Conservation (phyloP, 805 yeast species). For the Candida andamanensis region DNA sequence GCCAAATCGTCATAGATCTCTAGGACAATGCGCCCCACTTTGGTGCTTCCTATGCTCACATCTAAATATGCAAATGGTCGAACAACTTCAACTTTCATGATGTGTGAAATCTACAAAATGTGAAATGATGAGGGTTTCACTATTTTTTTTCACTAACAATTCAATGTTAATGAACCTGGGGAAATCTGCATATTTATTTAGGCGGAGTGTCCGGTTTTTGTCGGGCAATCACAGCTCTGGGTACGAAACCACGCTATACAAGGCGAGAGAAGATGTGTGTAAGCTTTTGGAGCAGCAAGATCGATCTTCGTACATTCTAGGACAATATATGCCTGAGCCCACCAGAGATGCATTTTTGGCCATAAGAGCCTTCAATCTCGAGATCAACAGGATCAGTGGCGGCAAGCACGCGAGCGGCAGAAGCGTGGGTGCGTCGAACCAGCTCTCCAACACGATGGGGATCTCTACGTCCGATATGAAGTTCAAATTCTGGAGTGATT, state of each 20-base stretch:
- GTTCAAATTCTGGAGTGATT: slow-evolving; percentile 71
- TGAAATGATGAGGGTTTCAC: too few relatives aligned
- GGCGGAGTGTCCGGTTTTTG: too few relatives aligned
- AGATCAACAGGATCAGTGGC: slow-evolving; percentile 49
- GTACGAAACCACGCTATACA: slow-evolving; percentile 11
- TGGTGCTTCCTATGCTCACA: slow-evolving; percentile 37
- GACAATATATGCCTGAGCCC: slow-evolving; percentile 65
- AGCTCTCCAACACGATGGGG: slow-evolving; percentile 31
- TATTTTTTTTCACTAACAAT: too few relatives aligned
- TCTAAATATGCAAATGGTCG: slow-evolving; percentile 45
- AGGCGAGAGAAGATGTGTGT: slow-evolving; percentile 40
- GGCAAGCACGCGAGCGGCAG: slow-evolving; percentile 15
- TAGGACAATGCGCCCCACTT: slow-evolving; percentile 57
- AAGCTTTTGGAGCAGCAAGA: slow-evolving; percentile 46
- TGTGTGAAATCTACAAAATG: too few relatives aligned
- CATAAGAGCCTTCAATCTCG: slow-evolving; percentile 59
- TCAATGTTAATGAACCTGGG: too few relatives aligned
- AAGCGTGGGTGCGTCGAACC: slow-evolving; percentile 17
- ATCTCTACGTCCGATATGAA: slow-evolving; percentile 46
- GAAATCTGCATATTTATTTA: too few relatives aligned
- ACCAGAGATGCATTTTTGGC: slow-evolving; percentile 61
- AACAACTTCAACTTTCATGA: slow-evolving; percentile 28
- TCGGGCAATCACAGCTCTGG: slow-evolving; percentile 1
- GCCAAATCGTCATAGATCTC: slow-evolving; percentile 48
- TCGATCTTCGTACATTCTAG: slow-evolving; percentile 57